A percentile compares a stretch with the other conserved stretches of the same genome.
Evolutionary conservation across 2,329 filamentous ascomycete genomes (phyloP).

Genomic region (Fusarium mexicanum): DNA sequence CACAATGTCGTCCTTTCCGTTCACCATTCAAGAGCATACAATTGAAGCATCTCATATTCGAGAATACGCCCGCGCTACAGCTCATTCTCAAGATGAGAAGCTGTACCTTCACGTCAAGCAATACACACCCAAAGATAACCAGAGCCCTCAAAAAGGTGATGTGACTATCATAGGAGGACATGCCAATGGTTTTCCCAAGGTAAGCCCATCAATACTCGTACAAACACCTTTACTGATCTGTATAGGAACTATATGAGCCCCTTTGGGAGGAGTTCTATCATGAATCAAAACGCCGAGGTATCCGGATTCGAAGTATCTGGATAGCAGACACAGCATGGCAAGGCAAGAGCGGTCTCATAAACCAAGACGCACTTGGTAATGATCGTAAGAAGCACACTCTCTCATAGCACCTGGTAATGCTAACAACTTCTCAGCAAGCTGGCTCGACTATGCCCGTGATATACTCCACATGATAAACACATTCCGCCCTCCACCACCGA

Average conservation of each 20-base stretch:
- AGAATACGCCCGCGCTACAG: constrained; percentile 80
- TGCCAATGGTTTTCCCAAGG: constrained; percentile 94
- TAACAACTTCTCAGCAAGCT: constrained; percentile 57
- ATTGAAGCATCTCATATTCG: constrained; percentile 81
- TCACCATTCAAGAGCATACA: constrained; percentile 77
- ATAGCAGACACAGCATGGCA: constrained; percentile 91
- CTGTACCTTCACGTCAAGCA: constrained; percentile 84
- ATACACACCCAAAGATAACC: constrained; percentile 81
- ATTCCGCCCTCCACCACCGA: constrained; percentile 81
- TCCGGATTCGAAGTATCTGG: constrained; percentile 84
- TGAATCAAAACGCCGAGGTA: constrained; percentile 64
- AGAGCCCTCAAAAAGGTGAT: constrained; percentile 74
- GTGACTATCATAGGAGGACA: constrained; percentile 88
- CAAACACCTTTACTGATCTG: background rate
- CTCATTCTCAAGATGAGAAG: constrained; percentile 76
- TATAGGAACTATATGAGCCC: constrained; percentile 88
- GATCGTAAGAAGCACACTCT: constrained; percentile 70
- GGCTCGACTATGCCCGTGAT: constrained; percentile 87
- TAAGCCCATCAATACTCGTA: constrained; percentile 43
- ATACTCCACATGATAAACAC: constrained; percentile 85
- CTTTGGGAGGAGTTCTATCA: constrained; percentile 85
- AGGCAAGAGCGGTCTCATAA: constrained; percentile 80
- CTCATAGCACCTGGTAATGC: background rate
- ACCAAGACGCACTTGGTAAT: constrained; percentile 80
- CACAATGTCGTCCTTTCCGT: constrained; percentile 49